A percentile compares a stretch with the other conserved stretches of the same genome.
These are phyloP conservation scores for Aspergillus cejpii DNA, from an alignment of 2,329 filamentous ascomycete genomes.

Conservation along the genomic window DNA sequence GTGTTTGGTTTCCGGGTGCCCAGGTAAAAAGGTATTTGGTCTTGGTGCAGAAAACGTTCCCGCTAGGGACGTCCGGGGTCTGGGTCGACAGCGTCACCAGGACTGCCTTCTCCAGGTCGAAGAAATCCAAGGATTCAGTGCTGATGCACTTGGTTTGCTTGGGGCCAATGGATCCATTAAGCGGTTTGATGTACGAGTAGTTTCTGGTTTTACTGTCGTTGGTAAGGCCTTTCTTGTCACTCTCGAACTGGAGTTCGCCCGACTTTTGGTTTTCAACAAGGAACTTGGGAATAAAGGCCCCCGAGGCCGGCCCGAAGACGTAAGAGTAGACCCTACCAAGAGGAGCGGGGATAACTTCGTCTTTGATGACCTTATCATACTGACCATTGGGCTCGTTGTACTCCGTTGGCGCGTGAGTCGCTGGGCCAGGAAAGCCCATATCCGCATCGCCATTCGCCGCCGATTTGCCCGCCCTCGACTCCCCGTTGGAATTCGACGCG, in stretches of 20 bases:
- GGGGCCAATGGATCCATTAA: conserved; percentile 76
- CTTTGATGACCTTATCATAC: conserved; percentile 76
- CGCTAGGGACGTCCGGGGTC: conserved; percentile 90
- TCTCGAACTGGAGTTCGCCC: conserved; percentile 73
- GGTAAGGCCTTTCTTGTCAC: conserved; percentile 69
- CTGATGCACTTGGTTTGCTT: conserved; percentile 93
- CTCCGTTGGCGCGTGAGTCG: conserved; percentile 73
- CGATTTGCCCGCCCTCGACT: conserved; percentile 46
- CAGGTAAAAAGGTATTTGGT: conserved; percentile 93
- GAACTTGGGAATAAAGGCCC: conserved; percentile 78
- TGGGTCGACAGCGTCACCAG: conserved; percentile 76
- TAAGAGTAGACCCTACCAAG: conserved; percentile 85
- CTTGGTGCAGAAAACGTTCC: conserved; percentile 84
- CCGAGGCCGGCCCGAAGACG: conserved; percentile 75
- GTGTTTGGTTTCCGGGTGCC: conserved; percentile 78
- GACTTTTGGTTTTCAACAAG: conserved; percentile 83
- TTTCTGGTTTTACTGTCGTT: conserved; percentile 67
- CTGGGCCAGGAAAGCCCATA: conserved; percentile 74
- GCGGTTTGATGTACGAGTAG: conserved; percentile 86
- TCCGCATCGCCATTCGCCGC: conserved; percentile 30
- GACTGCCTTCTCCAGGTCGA: conserved; percentile 82
- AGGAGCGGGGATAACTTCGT: conserved; percentile 79
- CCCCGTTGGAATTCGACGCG: conserved; percentile 29
- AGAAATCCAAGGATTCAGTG: conserved; percentile 70
- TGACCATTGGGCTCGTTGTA: conserved; percentile 73